phyloP scores from a whole-genome alignment of 2,329 filamentous ascomycete genomes.

The Colletotrichum lini region DNA sequence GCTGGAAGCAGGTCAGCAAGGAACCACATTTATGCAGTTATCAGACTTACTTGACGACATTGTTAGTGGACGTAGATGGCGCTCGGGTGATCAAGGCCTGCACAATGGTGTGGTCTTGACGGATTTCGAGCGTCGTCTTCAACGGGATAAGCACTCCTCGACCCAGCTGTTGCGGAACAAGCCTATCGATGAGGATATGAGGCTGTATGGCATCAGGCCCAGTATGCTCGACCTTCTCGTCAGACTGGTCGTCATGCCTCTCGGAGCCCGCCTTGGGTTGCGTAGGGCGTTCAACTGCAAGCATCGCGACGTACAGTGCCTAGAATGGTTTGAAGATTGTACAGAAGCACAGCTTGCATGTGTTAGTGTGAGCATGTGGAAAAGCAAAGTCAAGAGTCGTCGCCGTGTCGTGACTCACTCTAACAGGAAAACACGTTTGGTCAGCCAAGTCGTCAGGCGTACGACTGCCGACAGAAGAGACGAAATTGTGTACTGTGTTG shows the following conservation, averaged over 20 bases:
- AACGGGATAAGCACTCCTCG: constrained; percentile 71
- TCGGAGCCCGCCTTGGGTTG: constrained; percentile 16
- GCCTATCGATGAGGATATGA: constrained; percentile 53
- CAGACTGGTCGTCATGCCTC: constrained; percentile 25
- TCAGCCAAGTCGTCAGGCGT: neutral
- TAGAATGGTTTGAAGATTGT: neutral
- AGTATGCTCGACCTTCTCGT: constrained; percentile 36
- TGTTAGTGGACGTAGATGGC: constrained; percentile 79
- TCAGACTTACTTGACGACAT: constrained; percentile 76
- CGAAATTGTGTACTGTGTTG: neutral
- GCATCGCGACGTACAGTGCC: constrained; percentile 27
- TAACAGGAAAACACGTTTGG: constrained; percentile 9
- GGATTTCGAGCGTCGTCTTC: constrained; percentile 75
- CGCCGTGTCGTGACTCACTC: constrained; percentile 24
- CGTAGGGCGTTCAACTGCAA: constrained; percentile 30
- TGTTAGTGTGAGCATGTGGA: neutral
- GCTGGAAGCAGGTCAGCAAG: constrained; percentile 47
- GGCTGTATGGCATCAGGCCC: constrained; percentile 42
- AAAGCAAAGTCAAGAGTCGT: neutral
- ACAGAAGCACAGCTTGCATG: neutral
- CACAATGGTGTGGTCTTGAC: constrained; percentile 70
- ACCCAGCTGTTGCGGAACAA: constrained; percentile 54
- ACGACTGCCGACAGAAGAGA: neutral
- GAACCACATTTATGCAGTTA: constrained; percentile 27
- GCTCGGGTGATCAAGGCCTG: constrained; percentile 80